Base-by-base conservation (phyloP, 139 green algal species). In the Coelastrella sp. region DNA sequence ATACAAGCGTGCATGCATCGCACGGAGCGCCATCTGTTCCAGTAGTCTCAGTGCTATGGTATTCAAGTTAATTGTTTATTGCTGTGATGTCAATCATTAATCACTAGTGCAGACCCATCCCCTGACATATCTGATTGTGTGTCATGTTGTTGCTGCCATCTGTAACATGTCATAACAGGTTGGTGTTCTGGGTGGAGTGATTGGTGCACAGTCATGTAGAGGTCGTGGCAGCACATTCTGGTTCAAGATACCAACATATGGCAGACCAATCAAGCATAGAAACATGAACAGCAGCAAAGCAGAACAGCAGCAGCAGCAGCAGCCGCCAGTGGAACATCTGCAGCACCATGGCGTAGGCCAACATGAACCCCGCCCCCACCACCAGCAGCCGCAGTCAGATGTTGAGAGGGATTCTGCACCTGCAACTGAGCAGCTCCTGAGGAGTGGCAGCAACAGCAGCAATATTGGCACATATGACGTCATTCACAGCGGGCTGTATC, bases 131-230 rank as follows among this genome's bases (percentile, higher is more conserved):
- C n/a, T n/a, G n/a, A n/a, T n/a, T n/a, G n/a, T n/a, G n/a, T n/a
- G n/a, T n/a, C n/a, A n/a, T n/a, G n/a, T n/a, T n/a, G n/a, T n/a
- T n/a, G n/a, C n/a, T n/a, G n/a, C n/a, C n/a, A n/a, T n/a, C n/a
- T n/a, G n/a, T n/a, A n/a, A n/a, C n/a, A n/a, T n/a, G n/a, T n/a
- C n/a, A n/a, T n/a, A n/a, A n/a, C 88, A 91, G 88, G 94, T 96
- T 35, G 89, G 77, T 4, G 94, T 95, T 81, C 87, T 97, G 72
- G 94, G 94, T n/a, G 94, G 94, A 13, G 79, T 87, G 43, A 94
- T 97, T 9, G 94, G 94, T 5, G 94, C 93, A 6, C 87, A 95
- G 76, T 95, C 91, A 23, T 84, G 85, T 38, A 57, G 75, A 5
- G 81, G 48, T 68, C 40, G 71, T 4, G 94, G 94, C 78, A 92